Conservation (phyloP, 2,329 filamentous ascomycete species). For the Clarireedia homoeocarpa region DNA sequence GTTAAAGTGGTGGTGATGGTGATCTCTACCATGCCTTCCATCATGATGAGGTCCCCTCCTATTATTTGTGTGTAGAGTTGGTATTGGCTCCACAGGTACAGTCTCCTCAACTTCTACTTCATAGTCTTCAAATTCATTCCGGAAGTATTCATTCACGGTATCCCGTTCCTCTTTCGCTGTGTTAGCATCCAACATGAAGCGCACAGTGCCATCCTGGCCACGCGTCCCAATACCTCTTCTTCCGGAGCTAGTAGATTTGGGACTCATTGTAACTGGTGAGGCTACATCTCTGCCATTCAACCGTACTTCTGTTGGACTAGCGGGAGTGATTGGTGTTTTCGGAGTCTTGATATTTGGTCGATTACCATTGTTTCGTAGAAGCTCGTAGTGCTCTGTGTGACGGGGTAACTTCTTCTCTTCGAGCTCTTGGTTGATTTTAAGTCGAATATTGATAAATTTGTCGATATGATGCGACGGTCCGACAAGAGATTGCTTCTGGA, state of each 20-base stretch:
- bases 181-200: constrained; percentile 81
- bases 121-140: constrained; percentile 68
- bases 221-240: constrained; percentile 17
- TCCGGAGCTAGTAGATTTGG: constrained; percentile 25
- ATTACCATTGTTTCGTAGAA: constrained; percentile 26
- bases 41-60: constrained; percentile 14
- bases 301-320: constrained; percentile 27
- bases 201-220: constrained; percentile 64
- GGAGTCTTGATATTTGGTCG: constrained; percentile 30
- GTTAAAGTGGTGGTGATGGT: constrained; percentile 14
- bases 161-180: constrained; percentile 65
- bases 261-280: constrained; percentile 27
- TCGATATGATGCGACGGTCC: constrained; percentile 67
- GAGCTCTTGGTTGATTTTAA: constrained; percentile 75
- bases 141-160: constrained; percentile 60
- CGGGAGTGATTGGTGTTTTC: constrained; percentile 29
- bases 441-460: constrained; percentile 78
- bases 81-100: constrained; percentile 15
- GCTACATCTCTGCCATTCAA: constrained; percentile 24
- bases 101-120: constrained; percentile 68
- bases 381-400: constrained; percentile 51
- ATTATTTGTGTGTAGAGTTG: constrained; percentile 2
- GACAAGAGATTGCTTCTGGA: constrained; percentile 65
- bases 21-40: constrained; percentile 9
- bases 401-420: constrained; percentile 55